These are phyloP conservation scores for Trypanosoma lewisi DNA, from an alignment of 208 protist species.

Conservation along the genomic window DNA sequence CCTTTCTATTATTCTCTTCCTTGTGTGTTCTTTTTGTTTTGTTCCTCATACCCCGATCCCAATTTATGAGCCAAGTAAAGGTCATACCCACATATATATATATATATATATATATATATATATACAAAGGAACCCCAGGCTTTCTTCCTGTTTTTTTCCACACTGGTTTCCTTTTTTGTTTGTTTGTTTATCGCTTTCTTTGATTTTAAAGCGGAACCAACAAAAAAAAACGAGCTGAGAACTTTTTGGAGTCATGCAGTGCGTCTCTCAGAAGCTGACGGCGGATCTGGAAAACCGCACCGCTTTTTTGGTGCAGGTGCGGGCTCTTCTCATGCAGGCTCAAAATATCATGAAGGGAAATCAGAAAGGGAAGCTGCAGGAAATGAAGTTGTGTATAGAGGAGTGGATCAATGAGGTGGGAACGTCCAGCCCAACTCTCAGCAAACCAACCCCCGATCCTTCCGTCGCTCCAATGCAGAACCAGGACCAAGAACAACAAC, in stretches of 20 bases:
- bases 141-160: background rate
- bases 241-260: slow-evolving; percentile 20
- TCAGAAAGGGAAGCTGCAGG: slow-evolving; percentile 49
- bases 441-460: background rate
- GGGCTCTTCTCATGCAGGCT: slow-evolving; percentile 59
- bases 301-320: slow-evolving; percentile 79
- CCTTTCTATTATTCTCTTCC: background rate
- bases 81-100: no score
- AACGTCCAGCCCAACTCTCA: slow-evolving; percentile 33
- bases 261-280: slow-evolving; percentile 20
- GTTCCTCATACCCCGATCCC: no score
- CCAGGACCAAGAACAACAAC: slow-evolving; percentile 4
- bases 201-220: slow-evolving; percentile 12
- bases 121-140: background rate
- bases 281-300: slow-evolving; percentile 69
- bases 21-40: no score
- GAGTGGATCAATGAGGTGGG: slow-evolving; percentile 47
- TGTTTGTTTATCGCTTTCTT: slow-evolving; percentile 18
- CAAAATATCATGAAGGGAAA: slow-evolving; percentile 36
- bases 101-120: slow-evolving; percentile 22
- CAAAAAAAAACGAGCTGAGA: slow-evolving; percentile 2
- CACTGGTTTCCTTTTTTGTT: background rate
- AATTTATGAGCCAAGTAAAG: no score
- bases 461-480: slow-evolving; percentile 5
- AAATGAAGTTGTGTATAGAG: slow-evolving; percentile 42